Evolutionary conservation across 495 filamentous ascomycete species (phyloP).

Genomic region (Daldinia bambusicola): DNA sequence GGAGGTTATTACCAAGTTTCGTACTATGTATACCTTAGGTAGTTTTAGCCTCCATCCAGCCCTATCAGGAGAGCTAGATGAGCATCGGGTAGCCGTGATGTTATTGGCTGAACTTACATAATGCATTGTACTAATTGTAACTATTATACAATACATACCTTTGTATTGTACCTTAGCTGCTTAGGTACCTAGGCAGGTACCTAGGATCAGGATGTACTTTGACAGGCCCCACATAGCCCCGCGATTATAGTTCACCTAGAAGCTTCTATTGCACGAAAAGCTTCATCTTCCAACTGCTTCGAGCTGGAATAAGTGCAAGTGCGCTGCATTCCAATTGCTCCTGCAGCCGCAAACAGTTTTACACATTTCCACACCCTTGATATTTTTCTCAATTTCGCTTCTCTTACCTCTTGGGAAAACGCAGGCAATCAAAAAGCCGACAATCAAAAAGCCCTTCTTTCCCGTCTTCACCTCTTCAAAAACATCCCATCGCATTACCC

Average conservation of each 20-base stretch:
- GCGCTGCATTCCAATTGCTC: conserved; percentile 35
- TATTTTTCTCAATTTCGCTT: background rate
- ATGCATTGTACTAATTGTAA: too few species aligned
- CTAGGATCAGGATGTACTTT: too few species aligned
- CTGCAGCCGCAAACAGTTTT: conserved; percentile 28
- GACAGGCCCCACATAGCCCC: conserved; percentile 34
- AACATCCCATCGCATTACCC: background rate
- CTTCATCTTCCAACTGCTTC: conserved; percentile 37
- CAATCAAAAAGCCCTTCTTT: background rate
- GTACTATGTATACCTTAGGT: too few species aligned
- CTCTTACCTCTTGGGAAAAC: background rate
- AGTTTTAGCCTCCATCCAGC: too few species aligned
- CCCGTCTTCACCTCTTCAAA: background rate
- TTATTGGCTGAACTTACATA: too few species aligned
- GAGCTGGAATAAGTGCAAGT: conserved; percentile 13
- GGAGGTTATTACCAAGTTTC: too few species aligned
- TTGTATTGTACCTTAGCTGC: background rate
- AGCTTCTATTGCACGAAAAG: conserved; percentile 40
- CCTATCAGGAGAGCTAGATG: background rate
- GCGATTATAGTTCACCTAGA: conserved; percentile 44
- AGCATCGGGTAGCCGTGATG: background rate
- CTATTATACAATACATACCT: background rate
- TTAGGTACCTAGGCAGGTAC: background rate
- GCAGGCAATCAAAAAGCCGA: too few species aligned
- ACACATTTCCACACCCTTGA: background rate